phyloP scores from a whole-genome alignment of 2,329 filamentous ascomycete genomes.

The Domatiomyces globalis region DNA sequence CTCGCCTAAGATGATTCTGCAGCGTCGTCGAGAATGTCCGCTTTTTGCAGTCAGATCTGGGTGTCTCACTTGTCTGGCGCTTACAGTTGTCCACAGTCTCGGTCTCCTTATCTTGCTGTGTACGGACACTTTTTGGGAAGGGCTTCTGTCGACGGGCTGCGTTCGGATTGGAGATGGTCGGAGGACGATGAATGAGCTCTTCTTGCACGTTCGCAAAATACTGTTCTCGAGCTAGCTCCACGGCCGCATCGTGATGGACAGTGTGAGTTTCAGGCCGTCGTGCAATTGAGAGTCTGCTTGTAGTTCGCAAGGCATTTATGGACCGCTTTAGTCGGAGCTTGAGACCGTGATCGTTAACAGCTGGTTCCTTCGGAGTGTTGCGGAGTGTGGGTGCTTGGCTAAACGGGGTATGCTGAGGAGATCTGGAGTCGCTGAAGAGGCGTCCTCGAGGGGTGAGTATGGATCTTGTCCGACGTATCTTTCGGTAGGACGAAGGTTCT shows the following conservation, averaged over 20 bases:
- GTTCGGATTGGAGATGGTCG: background rate
- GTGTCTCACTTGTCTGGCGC: slow-evolving; percentile 7
- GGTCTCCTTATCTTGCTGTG: slow-evolving; percentile 24
- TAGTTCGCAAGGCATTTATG: slow-evolving; percentile 26
- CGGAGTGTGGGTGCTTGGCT: slow-evolving; percentile 4
- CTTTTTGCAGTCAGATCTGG: slow-evolving; percentile 8
- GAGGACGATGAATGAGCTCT: slow-evolving; percentile 12
- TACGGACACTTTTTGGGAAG: slow-evolving; percentile 11
- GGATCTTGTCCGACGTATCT: slow-evolving; percentile 34
- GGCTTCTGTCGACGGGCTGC: slow-evolving; percentile 8
- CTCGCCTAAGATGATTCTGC: slow-evolving; percentile 28
- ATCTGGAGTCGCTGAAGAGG: slow-evolving; percentile 1
- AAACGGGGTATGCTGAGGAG: slow-evolving; percentile 6
- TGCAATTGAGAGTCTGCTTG: slow-evolving; percentile 17
- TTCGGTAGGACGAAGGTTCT: slow-evolving; percentile 33
- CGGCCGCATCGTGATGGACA: slow-evolving; percentile 23
- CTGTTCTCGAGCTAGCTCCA: slow-evolving; percentile 29
- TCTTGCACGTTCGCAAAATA: slow-evolving; percentile 19
- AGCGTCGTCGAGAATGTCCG: slow-evolving; percentile 29
- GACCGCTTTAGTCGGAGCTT: slow-evolving; percentile 25
- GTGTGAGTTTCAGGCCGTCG: slow-evolving; percentile 12
- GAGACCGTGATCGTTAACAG: slow-evolving; percentile 6
- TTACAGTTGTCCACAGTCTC: slow-evolving; percentile 20
- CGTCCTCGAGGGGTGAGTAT: slow-evolving; percentile 31
- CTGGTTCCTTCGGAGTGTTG: slow-evolving; percentile 4